Evolutionary conservation across 2,329 filamentous ascomycete genomes (phyloP), one percentile per base, ranked within the genome.

Genomic region (Aspergillus arachidicola): DNA sequence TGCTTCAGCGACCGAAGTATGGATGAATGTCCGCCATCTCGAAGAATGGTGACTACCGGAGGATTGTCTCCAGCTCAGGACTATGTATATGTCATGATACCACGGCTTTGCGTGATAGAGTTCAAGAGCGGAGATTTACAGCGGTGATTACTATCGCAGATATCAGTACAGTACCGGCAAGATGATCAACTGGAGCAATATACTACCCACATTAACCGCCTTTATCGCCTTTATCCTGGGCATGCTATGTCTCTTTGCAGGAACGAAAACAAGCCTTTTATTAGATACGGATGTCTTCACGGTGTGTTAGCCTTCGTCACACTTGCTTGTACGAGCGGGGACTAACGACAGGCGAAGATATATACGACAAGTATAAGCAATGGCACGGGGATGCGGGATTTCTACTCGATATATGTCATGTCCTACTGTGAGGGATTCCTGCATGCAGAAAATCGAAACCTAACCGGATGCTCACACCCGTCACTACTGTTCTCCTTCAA

Each of bases 221-320:
- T 79, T 84, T 28, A 82, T 80, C 34, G 85, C 86, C 4, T 83
- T 89, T 46, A 80, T 89, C 23, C 81, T 90, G 50, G 82, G 82
- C 21, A 82, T 89, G 68, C 79, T 89, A 10, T 87, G 84, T 71
- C 79, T 90, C 63, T 88, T 88, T 68, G 87, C 87, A 1, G 87
- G 87, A 43, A 81, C 83, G 43, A 86, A 85, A 69, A 79, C 77
- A 58, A 79, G 78, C 19, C 83, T 88, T 68, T 82, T 90, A 75
- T 82, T 87, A 65, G 78, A 84, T 59, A 86, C 84, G 64, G 78
- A 86, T 62, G 77, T 89, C 36, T 71, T 89, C 43, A 87, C 85
- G 4, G 85, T 87, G 74, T 45, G 80, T 69, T 68, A 65, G 61
- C 68, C 62, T 19, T 6, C 10, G 16, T 23, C 21, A 68, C 21